Base-by-base conservation (phyloP, 192 early-diverging fungal species). In the Cladochytrium replicatum region DNA sequence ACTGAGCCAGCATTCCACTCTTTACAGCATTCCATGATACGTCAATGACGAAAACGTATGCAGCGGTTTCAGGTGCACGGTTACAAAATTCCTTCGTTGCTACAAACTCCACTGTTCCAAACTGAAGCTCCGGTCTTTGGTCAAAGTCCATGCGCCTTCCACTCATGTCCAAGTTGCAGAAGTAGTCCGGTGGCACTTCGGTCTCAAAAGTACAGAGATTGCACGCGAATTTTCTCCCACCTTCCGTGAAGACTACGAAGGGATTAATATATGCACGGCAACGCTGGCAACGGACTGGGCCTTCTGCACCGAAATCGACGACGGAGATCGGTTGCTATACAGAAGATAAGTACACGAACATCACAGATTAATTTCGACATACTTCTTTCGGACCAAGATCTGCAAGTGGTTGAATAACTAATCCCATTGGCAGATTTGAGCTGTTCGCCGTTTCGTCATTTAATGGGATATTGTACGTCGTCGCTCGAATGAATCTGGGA, bases 251-350 rank as follows among this genome's bases (percentile, higher is more conserved):
- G 27, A 65, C 60, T 60, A 88, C 84, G 63, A 77, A 82, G 7
- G 91, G 88, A 60, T 99, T 99, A 53, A 96, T 78, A 58, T 99
- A 99, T 1, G 83, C 89, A 34, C 86, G 86, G 74, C 95, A 99
- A 2, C 92, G 81, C 43, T 71, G 58, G 62, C 95, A 99, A 30
- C 95, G 81, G 32, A 86, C 64, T 2, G 95, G 95, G 0, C 93
- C 95, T 4, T 73, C 57, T 21, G 83, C 81, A 27, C 89, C 93
- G 69, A 85, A 84, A 46, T 89, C 84, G 26, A 92, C 85, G n/a
- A 87, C 60, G 25, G 82, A 75, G 4, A 97, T 67, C 1, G 86
- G 85, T 11, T 74, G 66, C 67, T 64, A 53, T 32, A 27, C 8
- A 17, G 11, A n/a, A 66, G 15, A 4, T 3, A 32, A 7, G 53